Base-by-base conservation (phyloP, 106 monocot genomes). In the Allium sativum region DNA sequence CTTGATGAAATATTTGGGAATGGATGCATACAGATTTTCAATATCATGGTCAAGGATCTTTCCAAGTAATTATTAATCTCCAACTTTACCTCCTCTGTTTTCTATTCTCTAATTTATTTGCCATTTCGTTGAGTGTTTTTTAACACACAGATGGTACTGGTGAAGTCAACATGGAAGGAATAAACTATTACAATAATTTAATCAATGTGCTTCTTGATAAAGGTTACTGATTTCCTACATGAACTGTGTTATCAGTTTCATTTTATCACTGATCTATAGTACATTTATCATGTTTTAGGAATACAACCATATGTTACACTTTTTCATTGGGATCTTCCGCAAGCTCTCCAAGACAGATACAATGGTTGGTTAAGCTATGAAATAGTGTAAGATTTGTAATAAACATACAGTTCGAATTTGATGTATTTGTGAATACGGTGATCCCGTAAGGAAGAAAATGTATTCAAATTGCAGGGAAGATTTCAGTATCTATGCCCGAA, bases 261-360 rank as follows among this genome's bases (percentile, higher is more conserved):
- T 62, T 20, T 19, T 15, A 47, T 16, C 18, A 18, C 11, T 50
- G 46, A 41, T 50, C 10, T 10, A 59, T 42, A 51, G 1, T 70
- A 13, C 21, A 13, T 41, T 16, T 8, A 43, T 47, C 16, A 18
- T 60, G 3, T 54, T 72, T 52, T 65, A 87, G 86, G 86, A 20
- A 73, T 87, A 73, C 65, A 82, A 63, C 82, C 86, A 45, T 87
- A 82, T 65, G 79, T 58, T 4, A 87, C 86, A 21, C 82, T 87
- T 21, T 87, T 76, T 42, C 86, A 87, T 45, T 87, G 86, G 86
- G 86, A 87, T 64, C 82, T 87, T 59, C 86, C 86, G 17, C 86
- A 82, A 53, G 77, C 76, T 57, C 69, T 83, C 4, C 73, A 89
- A 79, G 73, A 89, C 18, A 78, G 55, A 73, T 89, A 89, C 42